These are phyloP conservation scores for Porogramme epimiltina DNA, from an alignment of 1,284 basidiomycete species.

Conservation along the genomic window DNA sequence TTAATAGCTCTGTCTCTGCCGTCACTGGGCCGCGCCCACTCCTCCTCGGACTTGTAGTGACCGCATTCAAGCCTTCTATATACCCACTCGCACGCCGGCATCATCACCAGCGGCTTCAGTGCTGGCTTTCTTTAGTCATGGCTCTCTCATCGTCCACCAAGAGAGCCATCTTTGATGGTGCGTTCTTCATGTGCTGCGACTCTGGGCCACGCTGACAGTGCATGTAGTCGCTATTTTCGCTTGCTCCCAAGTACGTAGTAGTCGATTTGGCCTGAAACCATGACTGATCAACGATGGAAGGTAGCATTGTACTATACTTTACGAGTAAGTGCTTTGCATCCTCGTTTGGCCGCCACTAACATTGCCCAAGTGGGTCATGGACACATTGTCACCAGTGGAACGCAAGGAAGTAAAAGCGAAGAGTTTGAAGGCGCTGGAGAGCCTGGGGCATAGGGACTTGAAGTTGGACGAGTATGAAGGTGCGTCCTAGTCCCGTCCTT, in stretches of 20 bases:
- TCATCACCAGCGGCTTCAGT: too few species aligned
- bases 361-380: conserved; percentile 44
- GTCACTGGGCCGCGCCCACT: too few species aligned
- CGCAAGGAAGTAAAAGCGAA: conserved; percentile 70
- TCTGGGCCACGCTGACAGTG: not conserved
- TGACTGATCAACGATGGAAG: conserved; percentile 30
- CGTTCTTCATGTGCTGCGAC: conserved; percentile 10
- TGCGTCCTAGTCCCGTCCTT: conserved; percentile 39
- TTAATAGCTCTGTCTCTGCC: too few species aligned
- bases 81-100: too few species aligned
- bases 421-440: conserved; percentile 70
- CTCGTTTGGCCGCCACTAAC: not conserved
- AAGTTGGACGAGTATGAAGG: conserved; percentile 83
- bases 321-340: conserved; percentile 35
- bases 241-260: conserved; percentile 61
- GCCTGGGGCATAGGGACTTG: conserved; percentile 71
- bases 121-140: too few species aligned
- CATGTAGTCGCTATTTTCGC: conserved; percentile 54
- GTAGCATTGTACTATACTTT: conserved; percentile 54
- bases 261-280: conserved; percentile 15
- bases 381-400: conserved; percentile 46
- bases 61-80: too few species aligned
- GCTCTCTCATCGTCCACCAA: conserved; percentile 43
- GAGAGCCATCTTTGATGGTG: conserved; percentile 50
- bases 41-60: too few species aligned